A percentile compares a stretch with the other conserved stretches of the same genome.
Conservation (phyloP, 2,329 filamentous ascomycete species). For the Ceratocystis lukuohia region DNA sequence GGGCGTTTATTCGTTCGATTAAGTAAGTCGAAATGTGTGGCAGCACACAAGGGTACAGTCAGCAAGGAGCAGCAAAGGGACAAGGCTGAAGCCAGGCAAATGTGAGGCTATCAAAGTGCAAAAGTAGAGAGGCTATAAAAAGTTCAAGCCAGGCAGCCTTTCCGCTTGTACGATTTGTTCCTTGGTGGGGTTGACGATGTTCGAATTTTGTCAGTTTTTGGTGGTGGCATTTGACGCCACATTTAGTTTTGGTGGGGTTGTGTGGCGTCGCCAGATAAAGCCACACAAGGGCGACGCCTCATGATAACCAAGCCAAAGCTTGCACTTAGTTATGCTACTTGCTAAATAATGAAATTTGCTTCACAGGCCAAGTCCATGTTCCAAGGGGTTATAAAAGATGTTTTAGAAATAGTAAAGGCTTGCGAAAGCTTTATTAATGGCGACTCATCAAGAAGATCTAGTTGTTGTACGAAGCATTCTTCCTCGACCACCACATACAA, state of each 20-base stretch:
- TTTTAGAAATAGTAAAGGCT: neutral
- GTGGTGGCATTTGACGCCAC: constrained; percentile 16
- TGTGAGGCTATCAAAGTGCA: neutral
- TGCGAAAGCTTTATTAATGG: neutral
- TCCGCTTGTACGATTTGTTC: neutral
- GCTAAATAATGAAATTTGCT: too few relatives aligned
- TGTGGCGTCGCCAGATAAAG: neutral
- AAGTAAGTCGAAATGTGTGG: neutral
- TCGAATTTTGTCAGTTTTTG: constrained; percentile 15
- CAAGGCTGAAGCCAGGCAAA: neutral
- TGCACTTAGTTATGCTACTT: neutral
- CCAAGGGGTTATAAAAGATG: too few relatives aligned
- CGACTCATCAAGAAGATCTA: too few relatives aligned
- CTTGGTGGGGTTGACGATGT: constrained; percentile 16
- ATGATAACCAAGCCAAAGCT: neutral
- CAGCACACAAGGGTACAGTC: too few relatives aligned
- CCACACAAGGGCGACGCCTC: neutral
- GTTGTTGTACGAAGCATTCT: too few relatives aligned
- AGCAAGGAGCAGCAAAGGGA: neutral
- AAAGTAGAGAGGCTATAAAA: neutral
- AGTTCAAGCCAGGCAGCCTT: neutral
- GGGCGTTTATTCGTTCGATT: neutral
- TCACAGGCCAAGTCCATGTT: too few relatives aligned
- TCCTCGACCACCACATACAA: neutral
- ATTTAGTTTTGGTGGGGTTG: constrained; percentile 6